phyloP scores from a whole-genome alignment of 2,329 filamentous ascomycete species.

The Piedraia hortae region DNA sequence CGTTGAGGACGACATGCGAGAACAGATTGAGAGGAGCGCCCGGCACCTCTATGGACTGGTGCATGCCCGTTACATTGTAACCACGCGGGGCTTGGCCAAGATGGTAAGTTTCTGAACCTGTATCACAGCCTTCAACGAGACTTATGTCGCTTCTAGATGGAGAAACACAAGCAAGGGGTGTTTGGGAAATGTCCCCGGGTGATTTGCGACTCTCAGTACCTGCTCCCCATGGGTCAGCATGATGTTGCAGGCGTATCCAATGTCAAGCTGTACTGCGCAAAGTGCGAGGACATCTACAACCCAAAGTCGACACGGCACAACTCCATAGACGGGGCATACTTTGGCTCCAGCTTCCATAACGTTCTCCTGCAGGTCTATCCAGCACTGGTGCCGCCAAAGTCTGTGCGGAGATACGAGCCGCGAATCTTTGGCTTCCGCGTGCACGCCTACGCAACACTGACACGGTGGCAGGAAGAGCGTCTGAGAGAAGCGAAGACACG shows the following conservation, averaged over 20 bases:
- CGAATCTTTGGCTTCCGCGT: slow-evolving; percentile 89
- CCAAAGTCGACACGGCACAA: slow-evolving; percentile 92
- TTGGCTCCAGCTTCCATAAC: slow-evolving; percentile 93
- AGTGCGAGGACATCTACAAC: slow-evolving; percentile 97
- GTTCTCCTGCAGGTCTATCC: slow-evolving; percentile 98
- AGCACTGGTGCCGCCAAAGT: slow-evolving; percentile 64
- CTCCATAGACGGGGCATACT: slow-evolving; percentile 89
- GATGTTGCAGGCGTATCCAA: slow-evolving; percentile 69
- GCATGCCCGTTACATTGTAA: slow-evolving; percentile 89
- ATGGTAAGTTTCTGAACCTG: slow-evolving; percentile 38
- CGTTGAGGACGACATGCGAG: slow-evolving; percentile 93
- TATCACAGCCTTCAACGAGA: slow-evolving; percentile 1
- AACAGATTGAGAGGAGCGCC: slow-evolving; percentile 92
- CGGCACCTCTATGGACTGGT: slow-evolving; percentile 87
- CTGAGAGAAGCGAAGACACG: slow-evolving; percentile 60
- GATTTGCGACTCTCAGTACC: slow-evolving; percentile 73
- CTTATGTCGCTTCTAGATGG: slow-evolving; percentile 33
- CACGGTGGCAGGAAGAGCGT: slow-evolving; percentile 68
- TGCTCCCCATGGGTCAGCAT: slow-evolving; percentile 81
- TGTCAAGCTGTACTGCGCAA: slow-evolving; percentile 89
- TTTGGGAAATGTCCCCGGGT: slow-evolving; percentile 97
- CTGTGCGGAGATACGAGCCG: slow-evolving; percentile 59
- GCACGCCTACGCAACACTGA: slow-evolving; percentile 62
- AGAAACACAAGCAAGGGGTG: slow-evolving; percentile 95
- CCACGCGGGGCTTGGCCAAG: slow-evolving; percentile 73